phyloP scores from a whole-genome alignment of 2,329 filamentous ascomycete genomes.

The Beauveria varroae region DNA sequence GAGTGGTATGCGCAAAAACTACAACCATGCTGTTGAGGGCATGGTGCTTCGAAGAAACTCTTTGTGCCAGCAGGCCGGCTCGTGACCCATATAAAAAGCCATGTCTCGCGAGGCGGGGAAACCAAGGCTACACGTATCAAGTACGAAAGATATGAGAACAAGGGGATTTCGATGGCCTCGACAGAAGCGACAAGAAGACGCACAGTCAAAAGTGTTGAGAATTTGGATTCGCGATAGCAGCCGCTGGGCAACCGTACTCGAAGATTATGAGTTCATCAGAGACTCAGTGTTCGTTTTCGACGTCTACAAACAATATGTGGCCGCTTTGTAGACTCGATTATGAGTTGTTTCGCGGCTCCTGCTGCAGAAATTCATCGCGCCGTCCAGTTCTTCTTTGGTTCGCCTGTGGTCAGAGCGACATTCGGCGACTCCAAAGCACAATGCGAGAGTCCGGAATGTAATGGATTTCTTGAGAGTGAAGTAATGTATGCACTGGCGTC shows the following conservation, averaged over 20 bases:
- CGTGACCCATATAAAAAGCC: background rate
- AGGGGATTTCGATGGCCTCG: background rate
- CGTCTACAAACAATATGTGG: background rate
- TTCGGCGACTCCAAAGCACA: background rate
- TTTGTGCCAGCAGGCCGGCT: background rate
- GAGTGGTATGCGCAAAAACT: background rate
- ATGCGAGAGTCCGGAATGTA: background rate
- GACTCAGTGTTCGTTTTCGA: background rate
- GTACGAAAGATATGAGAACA: background rate
- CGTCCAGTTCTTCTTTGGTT: background rate
- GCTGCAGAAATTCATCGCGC: background rate
- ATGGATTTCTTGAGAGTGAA: background rate
- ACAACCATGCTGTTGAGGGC: background rate
- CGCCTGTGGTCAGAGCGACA: conserved; percentile 2
- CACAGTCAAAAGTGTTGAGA: background rate
- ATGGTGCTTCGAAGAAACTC: background rate
- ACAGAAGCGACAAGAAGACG: background rate
- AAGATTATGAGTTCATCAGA: background rate
- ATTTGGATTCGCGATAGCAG: background rate
- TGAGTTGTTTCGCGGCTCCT: background rate
- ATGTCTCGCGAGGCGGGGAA: background rate
- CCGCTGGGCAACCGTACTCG: background rate
- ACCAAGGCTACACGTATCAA: background rate
- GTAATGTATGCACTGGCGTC: background rate
- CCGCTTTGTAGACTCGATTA: background rate